Base-by-base conservation (phyloP, 257 asterid species). In the Ligustrum vulgare region DNA sequence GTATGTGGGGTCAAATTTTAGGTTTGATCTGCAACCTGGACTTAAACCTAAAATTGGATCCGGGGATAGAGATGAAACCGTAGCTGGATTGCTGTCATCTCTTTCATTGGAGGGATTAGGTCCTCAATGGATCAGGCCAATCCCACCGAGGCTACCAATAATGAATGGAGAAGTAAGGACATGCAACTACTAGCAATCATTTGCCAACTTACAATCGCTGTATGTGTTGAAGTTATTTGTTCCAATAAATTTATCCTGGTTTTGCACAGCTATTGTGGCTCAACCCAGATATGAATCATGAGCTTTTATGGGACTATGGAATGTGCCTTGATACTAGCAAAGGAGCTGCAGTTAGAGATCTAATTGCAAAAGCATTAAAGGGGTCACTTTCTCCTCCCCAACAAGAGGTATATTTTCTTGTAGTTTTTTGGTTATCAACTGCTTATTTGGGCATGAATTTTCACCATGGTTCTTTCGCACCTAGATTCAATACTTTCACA, bases 291-390 rank as follows among this genome's bases (percentile, higher is more conserved):
- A 84, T 85, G 72, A 91, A 80, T 82, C 93, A 94, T 81, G 98
- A 92, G 78, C 98, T 91, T 78, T 79, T 88, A 71, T 94, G 98
- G 98, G 98, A 94, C 85, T 86, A 90, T 79, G 93, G 97, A 71
- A 94, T 92, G 98, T 94, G 99, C 72, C 98, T 97, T 81, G 98
- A 94, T 87, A 95, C 98, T 39, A 91, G 96, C 74, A 83, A 91
- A 85, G 98, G 98, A 83, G 98, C 94, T 37, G 96, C 99, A 66
- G 92, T 95, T 67, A 89, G 96, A 81, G 96, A 94, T 79, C 82
- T 94, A 73, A 91, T 94, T 77, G 92, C 92, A 43, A 94, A 90
- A 90, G 99, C 99, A 77, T 77, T 94, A 80, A 94, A 91, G 82
- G 93, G 93, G 47, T 91, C 98, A 32, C 98, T 94, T 77, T 86